Evolutionary conservation across 306 rosid genomes (phyloP).

Genomic region (Benincasa hispida): DNA sequence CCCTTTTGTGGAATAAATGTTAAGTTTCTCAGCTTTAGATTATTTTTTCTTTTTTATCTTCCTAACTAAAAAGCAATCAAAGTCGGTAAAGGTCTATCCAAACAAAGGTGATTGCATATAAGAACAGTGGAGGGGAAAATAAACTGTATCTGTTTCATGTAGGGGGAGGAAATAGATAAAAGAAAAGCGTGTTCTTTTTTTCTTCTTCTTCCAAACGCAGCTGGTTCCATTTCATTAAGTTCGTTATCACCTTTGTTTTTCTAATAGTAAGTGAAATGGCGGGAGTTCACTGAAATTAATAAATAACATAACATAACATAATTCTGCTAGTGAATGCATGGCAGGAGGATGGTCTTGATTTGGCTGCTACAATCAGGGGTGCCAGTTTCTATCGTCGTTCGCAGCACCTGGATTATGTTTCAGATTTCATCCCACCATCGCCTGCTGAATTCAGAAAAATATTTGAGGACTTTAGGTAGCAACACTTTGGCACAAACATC

Average conservation of each 20-base stretch:
- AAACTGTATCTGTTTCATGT: neutral
- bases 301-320: neutral
- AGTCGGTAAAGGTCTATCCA: neutral
- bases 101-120: neutral
- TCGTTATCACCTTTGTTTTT: neutral
- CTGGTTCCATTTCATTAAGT: neutral
- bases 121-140: neutral
- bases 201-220: neutral
- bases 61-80: neutral
- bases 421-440: slow-evolving; percentile 66
- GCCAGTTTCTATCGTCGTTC: slow-evolving; percentile 66
- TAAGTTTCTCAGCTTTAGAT: neutral
- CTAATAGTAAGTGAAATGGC: neutral
- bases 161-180: neutral
- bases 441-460: slow-evolving; percentile 28
- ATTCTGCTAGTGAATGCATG: slow-evolving; percentile 13
- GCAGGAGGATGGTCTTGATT: slow-evolving; percentile 63
- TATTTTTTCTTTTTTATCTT: neutral
- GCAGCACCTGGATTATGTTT: slow-evolving; percentile 38
- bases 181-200: neutral
- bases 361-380: slow-evolving; percentile 51
- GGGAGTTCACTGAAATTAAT: neutral
- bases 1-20: neutral
- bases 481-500: neutral
- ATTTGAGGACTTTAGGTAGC: slow-evolving; percentile 32